phyloP scores from a whole-genome alignment of 2,329 filamentous ascomycete species.

The Colletotrichum noveboracense region DNA sequence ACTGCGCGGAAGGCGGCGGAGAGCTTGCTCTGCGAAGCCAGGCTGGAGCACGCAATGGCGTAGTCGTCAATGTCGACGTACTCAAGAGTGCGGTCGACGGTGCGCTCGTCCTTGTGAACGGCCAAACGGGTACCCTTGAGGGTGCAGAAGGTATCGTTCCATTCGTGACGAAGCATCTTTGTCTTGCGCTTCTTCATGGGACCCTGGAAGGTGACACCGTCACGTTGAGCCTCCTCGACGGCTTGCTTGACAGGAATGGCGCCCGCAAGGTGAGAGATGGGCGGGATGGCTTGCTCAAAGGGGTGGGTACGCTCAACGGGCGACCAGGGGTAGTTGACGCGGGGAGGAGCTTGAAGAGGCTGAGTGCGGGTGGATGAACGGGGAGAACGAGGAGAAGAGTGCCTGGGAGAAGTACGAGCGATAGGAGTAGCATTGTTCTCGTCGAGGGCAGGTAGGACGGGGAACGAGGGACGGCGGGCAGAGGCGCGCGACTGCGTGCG shows the following conservation, averaged over 20 bases:
- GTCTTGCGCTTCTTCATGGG: conserved; percentile 96
- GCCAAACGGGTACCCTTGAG: conserved; percentile 77
- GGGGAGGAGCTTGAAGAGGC: conserved; percentile 57
- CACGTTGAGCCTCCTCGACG: conserved; percentile 35
- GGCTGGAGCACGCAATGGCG: conserved; percentile 81
- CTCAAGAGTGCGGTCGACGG: conserved; percentile 67
- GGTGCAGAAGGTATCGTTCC: conserved; percentile 91
- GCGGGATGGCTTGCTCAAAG: conserved; percentile 52
- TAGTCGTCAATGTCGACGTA: conserved; percentile 90
- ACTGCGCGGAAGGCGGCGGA: conserved; percentile 86
- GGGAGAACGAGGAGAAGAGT: conserved; percentile 39
- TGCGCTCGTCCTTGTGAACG: conserved; percentile 71
- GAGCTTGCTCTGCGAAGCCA: conserved; percentile 80
- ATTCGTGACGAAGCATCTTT: conserved; percentile 87
- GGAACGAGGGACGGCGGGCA: conserved; percentile 69
- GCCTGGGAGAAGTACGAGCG: conserved; percentile 36
- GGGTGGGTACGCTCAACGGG: conserved; percentile 46
- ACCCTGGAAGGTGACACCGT: conserved; percentile 74
- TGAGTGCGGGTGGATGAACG: conserved; percentile 29
- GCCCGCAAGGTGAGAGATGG: conserved; percentile 22
- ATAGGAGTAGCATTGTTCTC: conserved; percentile 61
- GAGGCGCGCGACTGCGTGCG: conserved; percentile 62
- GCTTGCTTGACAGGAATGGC: conserved; percentile 26
- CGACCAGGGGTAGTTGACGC: conserved; percentile 62
- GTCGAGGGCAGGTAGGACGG: conserved; percentile 70